Percentiles rank a stretch among this genome's conserved stretches.
These are phyloP conservation scores for Isatis lusitanica DNA, from an alignment of 441 rosid species.

Conservation along the genomic window DNA sequence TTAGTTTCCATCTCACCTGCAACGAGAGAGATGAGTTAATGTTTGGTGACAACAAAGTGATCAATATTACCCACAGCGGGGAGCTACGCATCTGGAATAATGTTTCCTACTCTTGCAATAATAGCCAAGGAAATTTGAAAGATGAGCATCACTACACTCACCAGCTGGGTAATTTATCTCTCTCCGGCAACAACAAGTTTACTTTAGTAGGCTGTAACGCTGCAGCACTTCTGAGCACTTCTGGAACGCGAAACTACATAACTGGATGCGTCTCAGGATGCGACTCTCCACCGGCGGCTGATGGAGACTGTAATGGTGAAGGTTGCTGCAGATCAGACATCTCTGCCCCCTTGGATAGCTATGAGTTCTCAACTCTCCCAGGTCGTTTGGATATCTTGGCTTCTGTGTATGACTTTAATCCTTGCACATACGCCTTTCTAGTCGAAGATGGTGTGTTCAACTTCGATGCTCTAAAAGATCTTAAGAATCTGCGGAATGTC, in stretches of 20 bases:
- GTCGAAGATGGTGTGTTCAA: not conserved
- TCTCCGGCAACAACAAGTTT: not conserved
- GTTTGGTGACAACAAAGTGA: not conserved
- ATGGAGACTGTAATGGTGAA: slow-evolving; percentile 21
- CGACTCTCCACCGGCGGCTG: not conserved
- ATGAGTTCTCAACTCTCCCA: fast-evolving
- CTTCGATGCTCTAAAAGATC: not conserved
- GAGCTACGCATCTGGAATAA: not conserved
- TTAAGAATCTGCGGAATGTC: not conserved
- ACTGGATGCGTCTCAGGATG: not conserved
- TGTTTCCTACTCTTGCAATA: not conserved
- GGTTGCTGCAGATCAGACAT: not conserved
- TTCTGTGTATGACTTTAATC: not conserved
- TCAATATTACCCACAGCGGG: not conserved
- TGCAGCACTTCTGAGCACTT: not conserved
- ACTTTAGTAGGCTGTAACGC: slow-evolving; percentile 46
- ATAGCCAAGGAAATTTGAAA: not conserved
- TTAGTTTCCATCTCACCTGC: slow-evolving; percentile 13
- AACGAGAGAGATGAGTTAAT: not conserved
- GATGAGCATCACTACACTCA: too few species aligned
- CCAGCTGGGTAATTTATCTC: not conserved
- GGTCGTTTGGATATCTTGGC: too few species aligned
- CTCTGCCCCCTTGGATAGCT: not conserved
- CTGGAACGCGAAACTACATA: not conserved
- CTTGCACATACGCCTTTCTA: slow-evolving; percentile 6